Base-by-base conservation (phyloP, 345 rosid genomes). In the Angophora floribunda region DNA sequence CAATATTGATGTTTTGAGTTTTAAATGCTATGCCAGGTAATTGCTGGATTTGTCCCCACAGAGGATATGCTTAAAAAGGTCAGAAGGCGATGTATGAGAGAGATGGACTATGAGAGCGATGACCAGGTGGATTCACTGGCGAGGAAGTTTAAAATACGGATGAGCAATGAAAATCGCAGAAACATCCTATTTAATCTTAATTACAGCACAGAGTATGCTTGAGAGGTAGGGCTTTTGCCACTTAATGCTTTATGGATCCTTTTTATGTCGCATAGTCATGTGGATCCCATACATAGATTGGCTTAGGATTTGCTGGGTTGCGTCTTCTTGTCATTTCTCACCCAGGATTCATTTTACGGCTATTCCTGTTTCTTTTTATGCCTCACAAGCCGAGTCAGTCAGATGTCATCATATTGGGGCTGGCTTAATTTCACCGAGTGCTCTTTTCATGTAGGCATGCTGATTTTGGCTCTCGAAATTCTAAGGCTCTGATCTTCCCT, bases 41-140 rank as follows among this genome's bases (percentile, higher is more conserved):
- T 87, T 19, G 95, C 93, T 88, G 99, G 99, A 90, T 97, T 95
- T 91, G 89, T 86, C 61, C 99, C 99, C 22, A 93, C 96, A 21
- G 97, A 94, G 93, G 98, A 94, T 88, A 93, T 90, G 28, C 93
- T 98, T 80, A 97, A 94, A 93, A 98, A 93, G 93, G 90, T 95
- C 49, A 93, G 96, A 91, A 95, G 99, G 88, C 95, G 99, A 90
- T 95, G 99, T 85, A 87, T 90, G 22, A 92, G 99, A 88, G 97
- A 98, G 93, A 88, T 95, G 95, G 98, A 96, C 91, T 85, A 91
- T 52, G 98, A 95, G 87, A 91, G 91, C 57, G 91, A 97, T 93
- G 97, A 91, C 26, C 86, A 53, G 75, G 97, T 98, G 89, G 92
- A 90, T 32, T 85, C 92, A 57, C 63, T 95, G 88, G 97, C 96